Evolutionary conservation across 208 protist genomes (phyloP).

Genomic region (Trypanosoma boissoni): DNA sequence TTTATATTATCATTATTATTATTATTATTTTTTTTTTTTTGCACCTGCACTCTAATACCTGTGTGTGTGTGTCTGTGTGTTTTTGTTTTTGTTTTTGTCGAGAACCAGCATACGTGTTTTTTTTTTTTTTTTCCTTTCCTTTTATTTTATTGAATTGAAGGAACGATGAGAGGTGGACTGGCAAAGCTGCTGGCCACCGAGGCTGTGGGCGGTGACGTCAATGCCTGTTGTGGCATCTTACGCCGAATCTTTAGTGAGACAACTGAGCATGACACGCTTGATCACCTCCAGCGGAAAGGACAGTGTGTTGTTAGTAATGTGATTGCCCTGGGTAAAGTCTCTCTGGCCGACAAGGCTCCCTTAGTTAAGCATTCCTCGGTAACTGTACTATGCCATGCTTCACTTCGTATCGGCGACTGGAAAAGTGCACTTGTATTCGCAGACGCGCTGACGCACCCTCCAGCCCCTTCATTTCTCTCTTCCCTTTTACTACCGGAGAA

Average conservation of each 20-base stretch:
- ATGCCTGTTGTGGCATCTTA: conserved; percentile 78
- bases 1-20: background rate
- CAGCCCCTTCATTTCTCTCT: conserved; percentile 71
- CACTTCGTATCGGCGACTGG: conserved; percentile 76
- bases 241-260: conserved; percentile 69
- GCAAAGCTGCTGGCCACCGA: conserved; percentile 47
- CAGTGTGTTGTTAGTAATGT: conserved; percentile 35
- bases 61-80: background rate
- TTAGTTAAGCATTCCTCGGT: conserved; percentile 62
- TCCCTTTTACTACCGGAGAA: conserved; percentile 66
- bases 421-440: conserved; percentile 61
- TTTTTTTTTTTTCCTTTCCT: background rate
- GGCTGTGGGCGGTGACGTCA: conserved; percentile 60
- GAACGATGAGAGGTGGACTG: conserved; percentile 40
- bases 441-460: conserved; percentile 36
- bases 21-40: conserved; percentile 4
- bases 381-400: conserved; percentile 67
- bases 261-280: conserved; percentile 10
- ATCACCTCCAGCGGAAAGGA: background rate
- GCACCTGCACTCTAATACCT: no score
- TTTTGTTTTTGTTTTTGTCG: conserved; percentile 7
- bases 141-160: conserved; percentile 1
- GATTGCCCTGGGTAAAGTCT: conserved; percentile 41
- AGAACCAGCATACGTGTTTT: background rate
- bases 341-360: conserved; percentile 39